Conservation (phyloP, 495 filamentous ascomycete species). For the Barbatosphaeria neglecta region DNA sequence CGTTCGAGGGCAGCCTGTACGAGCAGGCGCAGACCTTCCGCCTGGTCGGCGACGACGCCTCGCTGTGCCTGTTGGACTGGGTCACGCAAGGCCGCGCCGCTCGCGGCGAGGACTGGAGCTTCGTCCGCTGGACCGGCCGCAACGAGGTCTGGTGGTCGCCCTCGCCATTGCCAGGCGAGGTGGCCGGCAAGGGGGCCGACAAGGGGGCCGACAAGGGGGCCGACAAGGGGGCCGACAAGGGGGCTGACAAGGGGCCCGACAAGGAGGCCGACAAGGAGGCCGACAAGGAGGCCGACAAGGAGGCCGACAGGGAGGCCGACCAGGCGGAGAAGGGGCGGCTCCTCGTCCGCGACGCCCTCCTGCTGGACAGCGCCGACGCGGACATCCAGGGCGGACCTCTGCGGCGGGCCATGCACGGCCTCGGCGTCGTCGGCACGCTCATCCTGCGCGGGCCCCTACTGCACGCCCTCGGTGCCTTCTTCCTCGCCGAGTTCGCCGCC, state of each 20-base stretch:
- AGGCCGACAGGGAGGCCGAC: too few species aligned
- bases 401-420: constrained; percentile 47
- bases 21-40: constrained; percentile 70
- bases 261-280: too few species aligned
- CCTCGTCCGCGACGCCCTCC: constrained; percentile 68
- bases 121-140: constrained; percentile 59
- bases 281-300: too few species aligned
- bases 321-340: constrained; percentile 39
- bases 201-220: too few species aligned
- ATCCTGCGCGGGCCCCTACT: constrained; percentile 69
- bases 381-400: constrained; percentile 28
- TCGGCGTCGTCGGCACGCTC: constrained; percentile 68
- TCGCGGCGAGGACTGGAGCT: constrained; percentile 82
- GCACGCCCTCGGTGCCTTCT: constrained; percentile 49
- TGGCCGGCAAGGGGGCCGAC: too few species aligned
- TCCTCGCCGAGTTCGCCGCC: constrained; percentile 61
- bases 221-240: too few species aligned
- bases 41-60: constrained; percentile 41
- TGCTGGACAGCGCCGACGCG: constrained; percentile 47
- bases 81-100: constrained; percentile 78
- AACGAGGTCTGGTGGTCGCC: constrained; percentile 69
- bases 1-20: constrained; percentile 69
- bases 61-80: constrained; percentile 83
- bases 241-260: too few species aligned
- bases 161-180: too few species aligned